phyloP scores from a whole-genome alignment of 1,284 basidiomycete species.

The Thelephora terrestris region DNA sequence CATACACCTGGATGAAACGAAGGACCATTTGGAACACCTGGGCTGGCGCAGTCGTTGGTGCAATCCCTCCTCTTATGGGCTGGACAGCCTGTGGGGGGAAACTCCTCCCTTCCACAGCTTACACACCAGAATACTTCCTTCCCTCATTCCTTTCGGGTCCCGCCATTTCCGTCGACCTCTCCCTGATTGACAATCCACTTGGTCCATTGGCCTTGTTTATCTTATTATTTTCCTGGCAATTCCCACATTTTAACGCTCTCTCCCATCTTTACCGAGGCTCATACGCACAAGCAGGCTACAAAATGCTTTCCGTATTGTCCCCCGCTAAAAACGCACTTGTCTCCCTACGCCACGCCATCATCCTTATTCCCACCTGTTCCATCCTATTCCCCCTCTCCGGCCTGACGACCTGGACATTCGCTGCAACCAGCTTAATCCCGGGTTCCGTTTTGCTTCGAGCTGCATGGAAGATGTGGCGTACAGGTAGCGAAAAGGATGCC shows the following conservation, averaged over 20 bases:
- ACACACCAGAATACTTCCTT: constrained; percentile 49
- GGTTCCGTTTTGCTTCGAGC: constrained; percentile 66
- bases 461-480: constrained; percentile 70
- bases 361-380: constrained; percentile 76
- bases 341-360: constrained; percentile 72
- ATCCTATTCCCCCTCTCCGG: constrained; percentile 80
- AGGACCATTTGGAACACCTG: constrained; percentile 87
- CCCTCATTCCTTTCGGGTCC: constrained; percentile 32
- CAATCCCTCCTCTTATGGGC: constrained; percentile 92
- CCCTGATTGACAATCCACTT: constrained; percentile 64
- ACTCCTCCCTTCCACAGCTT: constrained; percentile 52
- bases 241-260: constrained; percentile 97
- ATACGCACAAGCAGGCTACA: constrained; percentile 91
- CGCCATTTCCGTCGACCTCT: constrained; percentile 26
- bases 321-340: constrained; percentile 82
- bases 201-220: constrained; percentile 69
- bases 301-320: constrained; percentile 82
- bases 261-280: constrained; percentile 80
- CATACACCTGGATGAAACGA: constrained; percentile 95
- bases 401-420: constrained; percentile 82
- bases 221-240: constrained; percentile 95
- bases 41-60: constrained; percentile 91
- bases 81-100: constrained; percentile 92
- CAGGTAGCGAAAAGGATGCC: constrained; percentile 73
- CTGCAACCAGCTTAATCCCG: constrained; percentile 66